Conservation (phyloP, 1,139 yeast species). For the Candida sp. region DNA sequence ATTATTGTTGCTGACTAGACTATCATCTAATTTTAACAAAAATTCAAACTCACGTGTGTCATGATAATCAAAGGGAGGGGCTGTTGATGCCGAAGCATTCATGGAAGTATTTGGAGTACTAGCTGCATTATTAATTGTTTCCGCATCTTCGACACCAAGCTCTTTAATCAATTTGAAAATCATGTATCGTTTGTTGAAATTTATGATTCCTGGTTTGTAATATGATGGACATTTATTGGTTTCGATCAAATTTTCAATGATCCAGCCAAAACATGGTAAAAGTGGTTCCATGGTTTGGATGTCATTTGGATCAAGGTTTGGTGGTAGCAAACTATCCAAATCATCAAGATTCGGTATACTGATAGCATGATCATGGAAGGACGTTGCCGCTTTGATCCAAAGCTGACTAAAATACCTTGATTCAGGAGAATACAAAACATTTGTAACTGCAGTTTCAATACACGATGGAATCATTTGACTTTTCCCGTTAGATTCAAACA, state of each 20-base stretch:
- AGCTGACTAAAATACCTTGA: constrained; percentile 63
- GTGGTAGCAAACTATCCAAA: constrained; percentile 35
- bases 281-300: constrained; percentile 36
- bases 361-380: constrained; percentile 18
- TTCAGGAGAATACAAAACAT: constrained; percentile 79
- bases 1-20: constrained; percentile 24
- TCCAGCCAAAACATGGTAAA: constrained; percentile 81
- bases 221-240: constrained; percentile 36
- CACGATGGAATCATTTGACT: constrained; percentile 68
- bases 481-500: constrained; percentile 37
- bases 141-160: constrained; percentile 36
- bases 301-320: constrained; percentile 21
- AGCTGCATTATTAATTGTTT: constrained; percentile 8
- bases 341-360: constrained; percentile 21
- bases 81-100: constrained; percentile 4
- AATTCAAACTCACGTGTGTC: constrained; percentile 47
- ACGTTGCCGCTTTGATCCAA: constrained; percentile 58
- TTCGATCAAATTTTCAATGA: constrained; percentile 40
- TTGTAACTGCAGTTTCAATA: constrained; percentile 74
- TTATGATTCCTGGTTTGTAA: constrained; percentile 21
- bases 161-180: constrained; percentile 41
- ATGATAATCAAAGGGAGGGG: constrained; percentile 22
- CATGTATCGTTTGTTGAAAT: constrained; percentile 43
- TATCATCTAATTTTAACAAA: constrained; percentile 39
- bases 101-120: background rate